phyloP scores from a whole-genome alignment of 495 filamentous ascomycete genomes.

The Rusavskia elegans region DNA sequence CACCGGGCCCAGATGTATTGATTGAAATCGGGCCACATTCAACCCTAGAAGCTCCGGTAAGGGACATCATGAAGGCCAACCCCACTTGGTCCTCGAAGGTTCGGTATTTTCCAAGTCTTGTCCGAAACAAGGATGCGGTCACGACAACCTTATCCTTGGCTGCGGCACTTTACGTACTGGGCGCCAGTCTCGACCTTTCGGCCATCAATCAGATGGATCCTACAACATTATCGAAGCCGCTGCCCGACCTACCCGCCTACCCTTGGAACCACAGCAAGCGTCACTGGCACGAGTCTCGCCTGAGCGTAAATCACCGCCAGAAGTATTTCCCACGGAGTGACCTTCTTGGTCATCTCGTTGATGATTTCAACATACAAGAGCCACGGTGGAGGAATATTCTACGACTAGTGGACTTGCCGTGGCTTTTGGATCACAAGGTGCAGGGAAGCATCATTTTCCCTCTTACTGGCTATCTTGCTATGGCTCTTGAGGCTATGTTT shows the following conservation, averaged over 20 bases:
- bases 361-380: slow-evolving; percentile 11
- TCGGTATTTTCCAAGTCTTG: background rate
- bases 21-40: slow-evolving; percentile 36
- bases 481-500: slow-evolving; percentile 15
- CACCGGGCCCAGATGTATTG: slow-evolving; percentile 13
- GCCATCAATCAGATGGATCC: slow-evolving; percentile 4
- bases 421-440: slow-evolving; percentile 14
- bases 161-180: slow-evolving; percentile 21
- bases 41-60: slow-evolving; percentile 27
- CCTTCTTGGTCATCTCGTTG: slow-evolving; percentile 12
- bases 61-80: slow-evolving; percentile 16
- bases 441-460: slow-evolving; percentile 10
- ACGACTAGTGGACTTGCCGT: slow-evolving; percentile 10
- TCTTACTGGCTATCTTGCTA: slow-evolving; percentile 8
- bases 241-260: slow-evolving; percentile 25
- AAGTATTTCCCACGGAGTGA: slow-evolving; percentile 12
- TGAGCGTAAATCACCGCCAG: slow-evolving; percentile 2
- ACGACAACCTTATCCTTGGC: slow-evolving; percentile 18
- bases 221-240: slow-evolving; percentile 2
- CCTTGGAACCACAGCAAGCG: slow-evolving; percentile 20
- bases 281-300: slow-evolving; percentile 20
- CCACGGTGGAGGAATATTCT: slow-evolving; percentile 19
- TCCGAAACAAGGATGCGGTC: slow-evolving; percentile 15
- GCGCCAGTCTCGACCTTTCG: slow-evolving; percentile 17
- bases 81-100: background rate